Base-by-base conservation (phyloP, 441 rosid species). In the Adansonia rubrostipa region DNA sequence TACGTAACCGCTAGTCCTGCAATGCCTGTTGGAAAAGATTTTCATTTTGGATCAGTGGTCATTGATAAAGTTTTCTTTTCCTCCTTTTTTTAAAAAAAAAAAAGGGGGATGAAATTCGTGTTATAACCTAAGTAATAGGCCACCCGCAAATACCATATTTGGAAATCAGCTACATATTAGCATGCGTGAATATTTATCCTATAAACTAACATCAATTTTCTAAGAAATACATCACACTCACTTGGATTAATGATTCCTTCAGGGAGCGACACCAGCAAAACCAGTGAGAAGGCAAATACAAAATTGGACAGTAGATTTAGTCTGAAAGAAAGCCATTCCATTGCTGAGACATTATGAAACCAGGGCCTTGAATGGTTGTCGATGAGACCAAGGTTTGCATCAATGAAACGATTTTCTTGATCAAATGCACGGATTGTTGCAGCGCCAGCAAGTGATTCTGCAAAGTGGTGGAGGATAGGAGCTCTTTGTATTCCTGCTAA, bases 281-380 rank as follows among this genome's bases (percentile, higher is more conserved):
- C 90, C 88, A 96, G 77, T 64, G 99, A 92, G 87, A 91, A 96
- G 50, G 97, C 99, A 86, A 96, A 96, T 48, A 94, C 96, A 78
- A 96, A 92, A 85, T 93, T 93, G 57, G 99, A 96, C 67, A 96
- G 86, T 62, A 96, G 5, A 85, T 94, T 94, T 80, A 97, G 86
- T 77, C 99, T 88, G 88, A 92, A 97, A 74, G 95, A 94, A 80
- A 97, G 97, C 99, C 99, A 97, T 78, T 97, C 99, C 98, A 97
- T 94, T 60, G 99, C 98, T 17, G 98, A 81, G 70, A 85, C 82
- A 79, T 87, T 89, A 83, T 97, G 98, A 86, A 97, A 97, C 99
- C 98, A 94, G 73, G 99, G 98, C 84, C 93, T 92, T 44, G 99
- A 93, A 80, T 91, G 94, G 82, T 79, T 82, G 80, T 97, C 97